Evolutionary conservation across 2,329 filamentous ascomycete genomes (phyloP), one percentile per base, ranked within the genome.

Genomic region (Nemania diffusa): DNA sequence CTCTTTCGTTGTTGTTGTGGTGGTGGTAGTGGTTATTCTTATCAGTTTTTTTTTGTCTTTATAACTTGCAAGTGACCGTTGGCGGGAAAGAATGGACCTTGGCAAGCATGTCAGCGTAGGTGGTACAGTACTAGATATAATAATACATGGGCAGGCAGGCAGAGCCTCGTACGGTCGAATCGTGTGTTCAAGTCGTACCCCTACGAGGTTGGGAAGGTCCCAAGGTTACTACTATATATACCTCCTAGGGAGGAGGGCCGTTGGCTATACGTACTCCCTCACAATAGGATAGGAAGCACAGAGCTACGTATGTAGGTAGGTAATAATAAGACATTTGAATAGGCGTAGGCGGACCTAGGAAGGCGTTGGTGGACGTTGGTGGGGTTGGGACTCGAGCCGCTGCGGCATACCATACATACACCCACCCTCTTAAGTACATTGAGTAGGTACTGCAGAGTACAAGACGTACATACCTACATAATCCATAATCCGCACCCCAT

Each of bases 101-200:
- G 26, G 32, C 7, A 24, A 17, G 20, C 34, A 37, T 24, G 20
- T 42, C 26, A 42, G n/a, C 22, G 42, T 8, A 44, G 37, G 34
- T n/a, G 2, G 17, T 7, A 52, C 15, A 27, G 22, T 11, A 29
- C 3, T 29, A 29, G 24, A 8, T 46, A 24, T 40, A 20, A 46
- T 7, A 17, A 24, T 48, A 48, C 24, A 48, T 17, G 3, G 27
- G 48, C n/a, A 37, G 32, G n/a, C 32, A 48, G 56, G 34, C 15
- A 56, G 61, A 62, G 64, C 64, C 64, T 57, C 58, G 52, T 66
- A 62, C 46, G 22, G 34, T 62, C 52, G 34, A 29, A 24, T 66
- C 46, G 59, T 52, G 42, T 34, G 48, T 56, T 61, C 22, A 51
- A 34, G 50, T 50, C 29, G 40, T 22, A 50, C 40, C 37, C 44